Evolutionary conservation across 768 basidiomycete species (phyloP), one percentile per base, ranked within the genome.

Genomic region (Boletus sp.): DNA sequence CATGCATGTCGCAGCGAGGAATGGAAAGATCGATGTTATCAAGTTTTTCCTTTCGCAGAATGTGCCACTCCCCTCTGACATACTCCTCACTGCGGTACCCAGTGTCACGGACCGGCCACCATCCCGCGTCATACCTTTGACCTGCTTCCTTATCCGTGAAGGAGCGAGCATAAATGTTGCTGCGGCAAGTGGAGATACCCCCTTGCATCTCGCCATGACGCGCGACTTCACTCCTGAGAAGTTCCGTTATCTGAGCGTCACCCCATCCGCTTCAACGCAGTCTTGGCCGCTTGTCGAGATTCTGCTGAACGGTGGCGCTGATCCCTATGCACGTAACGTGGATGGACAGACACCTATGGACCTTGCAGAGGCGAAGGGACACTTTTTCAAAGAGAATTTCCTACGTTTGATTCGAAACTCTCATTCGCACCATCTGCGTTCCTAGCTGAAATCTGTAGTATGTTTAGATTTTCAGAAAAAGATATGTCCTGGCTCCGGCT

Each of bases 311-410:
- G 3, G 2, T 25, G 51, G 48, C 7, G 27, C 43, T 11, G 39
- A 57, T 5, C 44, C 55, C 1, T 35, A 0, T 4, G 29, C 34
- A n/a, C 48, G 29, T 7, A 57, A 57, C 10, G 5, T 8, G 35
- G n/a, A 38, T 1, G 55, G 44, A 9, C 4, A 47, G 15, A 46
- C 56, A 0, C 56, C 0, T 13, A 37, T 23, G 48, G 48, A 39
- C 23, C 21, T 51, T 35, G 57, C 49, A 13, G 13, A 46, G 19
- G 32, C 1, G 5, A 34, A 33, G 11, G 48, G 44, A 11, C 38
- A 30, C 2, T 47, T 32, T n/a, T 46, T 45, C 43, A n/a, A 45
- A 1, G 14, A 51, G 17, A 57, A 57, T 29, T 57, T 57, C n/a
- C n/a, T 37, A 3, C 56, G 55, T 3, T 45, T 57, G 37, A 37